Evolutionary conservation across 768 basidiomycete genomes (phyloP).

Genomic region (Paxillus ammoniavirescens): DNA sequence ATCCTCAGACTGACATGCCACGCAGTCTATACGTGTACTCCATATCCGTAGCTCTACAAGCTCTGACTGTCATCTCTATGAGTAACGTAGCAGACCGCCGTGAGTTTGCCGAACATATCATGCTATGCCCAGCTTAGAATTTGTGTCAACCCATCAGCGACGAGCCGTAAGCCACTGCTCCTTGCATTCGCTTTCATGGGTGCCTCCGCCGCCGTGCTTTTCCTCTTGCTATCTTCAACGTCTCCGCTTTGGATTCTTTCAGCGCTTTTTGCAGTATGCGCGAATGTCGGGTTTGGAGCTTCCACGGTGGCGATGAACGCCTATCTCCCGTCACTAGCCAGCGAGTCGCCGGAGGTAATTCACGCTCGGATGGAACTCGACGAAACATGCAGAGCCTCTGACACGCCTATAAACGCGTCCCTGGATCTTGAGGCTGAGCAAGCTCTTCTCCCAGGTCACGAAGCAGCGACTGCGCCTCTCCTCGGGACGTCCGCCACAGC

Average conservation of each 20-base stretch:
- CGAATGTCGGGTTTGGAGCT: constrained; percentile 86
- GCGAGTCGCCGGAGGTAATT: constrained; percentile 59
- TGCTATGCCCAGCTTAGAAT: neutral
- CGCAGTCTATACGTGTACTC: constrained; percentile 85
- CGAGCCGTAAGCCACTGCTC: constrained; percentile 76
- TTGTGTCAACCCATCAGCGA: constrained; percentile 37
- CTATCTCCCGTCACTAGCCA: constrained; percentile 76
- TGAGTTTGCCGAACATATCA: constrained; percentile 37
- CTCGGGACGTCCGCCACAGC: constrained; percentile 7
- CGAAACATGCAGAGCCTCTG: constrained; percentile 7
- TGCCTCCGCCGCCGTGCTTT: constrained; percentile 61
- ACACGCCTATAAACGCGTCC: constrained; percentile 17
- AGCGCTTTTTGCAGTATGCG: constrained; percentile 67
- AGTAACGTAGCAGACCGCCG: constrained; percentile 89
- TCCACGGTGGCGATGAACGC: constrained; percentile 89
- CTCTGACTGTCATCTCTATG: constrained; percentile 93
- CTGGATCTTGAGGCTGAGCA: constrained; percentile 17
- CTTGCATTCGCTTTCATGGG: constrained; percentile 74
- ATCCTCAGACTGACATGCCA: neutral
- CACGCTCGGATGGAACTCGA: constrained; percentile 34
- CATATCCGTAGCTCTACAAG: constrained; percentile 83
- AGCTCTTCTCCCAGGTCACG: constrained; percentile 9
- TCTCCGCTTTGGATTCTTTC: constrained; percentile 69
- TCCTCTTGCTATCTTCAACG: constrained; percentile 71
- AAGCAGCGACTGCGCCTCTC: constrained; percentile 40